phyloP scores from a whole-genome alignment of 2,329 filamentous ascomycete species.

The Apiospora malaysiana region DNA sequence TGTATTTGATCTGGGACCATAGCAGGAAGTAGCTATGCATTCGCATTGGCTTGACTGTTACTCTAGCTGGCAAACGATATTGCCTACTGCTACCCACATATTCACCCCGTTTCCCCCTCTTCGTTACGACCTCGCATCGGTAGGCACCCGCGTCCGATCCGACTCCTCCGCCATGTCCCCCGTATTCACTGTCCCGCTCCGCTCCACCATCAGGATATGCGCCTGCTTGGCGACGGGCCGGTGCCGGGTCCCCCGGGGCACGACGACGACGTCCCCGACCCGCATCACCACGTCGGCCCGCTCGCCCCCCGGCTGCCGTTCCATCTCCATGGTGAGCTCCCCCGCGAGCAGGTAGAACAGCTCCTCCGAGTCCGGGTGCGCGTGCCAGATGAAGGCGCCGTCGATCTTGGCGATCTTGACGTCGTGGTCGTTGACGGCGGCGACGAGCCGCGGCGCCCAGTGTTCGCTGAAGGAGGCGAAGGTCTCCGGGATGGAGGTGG shows the following conservation, averaged over 20 bases:
- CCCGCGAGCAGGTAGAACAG: slow-evolving; percentile 20
- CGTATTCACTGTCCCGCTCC: slow-evolving; percentile 3
- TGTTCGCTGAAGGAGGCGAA: slow-evolving; percentile 10
- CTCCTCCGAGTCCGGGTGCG: slow-evolving; percentile 20
- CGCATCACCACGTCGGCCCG: background rate
- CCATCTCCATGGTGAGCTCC: slow-evolving; percentile 15
- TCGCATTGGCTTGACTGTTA: too few relatives aligned
- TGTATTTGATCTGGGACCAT: background rate
- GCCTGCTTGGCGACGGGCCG: slow-evolving; percentile 1
- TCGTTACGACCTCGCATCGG: background rate
- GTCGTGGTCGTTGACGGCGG: slow-evolving; percentile 22
- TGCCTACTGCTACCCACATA: too few relatives aligned
- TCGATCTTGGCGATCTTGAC: slow-evolving; percentile 20
- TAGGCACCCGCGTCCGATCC: slow-evolving; percentile 10
- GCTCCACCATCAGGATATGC: slow-evolving; percentile 19
- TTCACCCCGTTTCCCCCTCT: too few relatives aligned
- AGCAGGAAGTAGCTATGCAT: too few relatives aligned
- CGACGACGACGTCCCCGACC: slow-evolving; percentile 17
- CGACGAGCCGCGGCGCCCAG: slow-evolving; percentile 13
- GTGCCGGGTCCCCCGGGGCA: slow-evolving; percentile 4
- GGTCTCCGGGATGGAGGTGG: background rate
- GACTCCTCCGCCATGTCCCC: slow-evolving; percentile 1
- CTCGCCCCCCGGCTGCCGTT: background rate
- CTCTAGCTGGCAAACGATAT: too few relatives aligned
- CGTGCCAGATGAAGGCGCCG: slow-evolving; percentile 18